Percentiles rank a stretch among this genome's conserved stretches.
Conservation (phyloP, 176 grass and related monocot genomes). For the Miscanthus lutarioriparius region DNA sequence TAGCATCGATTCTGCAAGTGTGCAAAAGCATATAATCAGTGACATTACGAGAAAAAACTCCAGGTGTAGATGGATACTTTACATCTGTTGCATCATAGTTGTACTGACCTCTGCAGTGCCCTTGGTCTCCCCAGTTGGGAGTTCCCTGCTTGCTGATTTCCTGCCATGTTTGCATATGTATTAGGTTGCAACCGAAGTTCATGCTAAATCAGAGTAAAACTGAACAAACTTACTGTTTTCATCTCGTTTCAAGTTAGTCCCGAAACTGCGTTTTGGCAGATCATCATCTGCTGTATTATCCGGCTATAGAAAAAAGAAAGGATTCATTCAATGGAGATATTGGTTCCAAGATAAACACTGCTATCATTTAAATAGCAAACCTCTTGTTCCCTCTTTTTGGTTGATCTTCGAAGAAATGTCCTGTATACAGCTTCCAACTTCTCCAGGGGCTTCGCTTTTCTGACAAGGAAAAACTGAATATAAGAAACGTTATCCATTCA, state of each 20-base stretch:
- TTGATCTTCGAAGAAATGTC: conserved; percentile 65
- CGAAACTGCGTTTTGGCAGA: conserved; percentile 63
- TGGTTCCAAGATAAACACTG: neutral
- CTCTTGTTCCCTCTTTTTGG: conserved; percentile 59
- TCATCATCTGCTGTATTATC: conserved; percentile 48
- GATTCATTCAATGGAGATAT: neutral
- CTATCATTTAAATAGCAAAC: conserved; percentile 29
- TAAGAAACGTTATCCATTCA: neutral
- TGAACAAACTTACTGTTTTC: conserved; percentile 48
- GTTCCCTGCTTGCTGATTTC: conserved; percentile 47
- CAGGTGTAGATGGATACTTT: neutral
- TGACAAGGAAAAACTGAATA: neutral
- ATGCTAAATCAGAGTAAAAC: neutral
- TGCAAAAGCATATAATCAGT: neutral
- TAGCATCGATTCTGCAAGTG: conserved; percentile 56
- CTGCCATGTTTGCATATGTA: conserved; percentile 37
- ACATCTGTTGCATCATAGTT: conserved; percentile 12
- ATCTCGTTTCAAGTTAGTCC: conserved; percentile 50
- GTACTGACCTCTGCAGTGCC: conserved; percentile 58
- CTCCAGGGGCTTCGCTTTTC: conserved; percentile 73
- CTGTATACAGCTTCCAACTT: conserved; percentile 75
- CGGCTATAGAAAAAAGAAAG: conserved; percentile 38
- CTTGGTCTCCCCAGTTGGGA: conserved; percentile 32
- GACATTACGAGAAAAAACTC: neutral
- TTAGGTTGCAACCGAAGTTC: conserved; percentile 33